Evolutionary conservation across 345 rosid genomes (phyloP).

Genomic region (Psidium friedrichsthalianum): DNA sequence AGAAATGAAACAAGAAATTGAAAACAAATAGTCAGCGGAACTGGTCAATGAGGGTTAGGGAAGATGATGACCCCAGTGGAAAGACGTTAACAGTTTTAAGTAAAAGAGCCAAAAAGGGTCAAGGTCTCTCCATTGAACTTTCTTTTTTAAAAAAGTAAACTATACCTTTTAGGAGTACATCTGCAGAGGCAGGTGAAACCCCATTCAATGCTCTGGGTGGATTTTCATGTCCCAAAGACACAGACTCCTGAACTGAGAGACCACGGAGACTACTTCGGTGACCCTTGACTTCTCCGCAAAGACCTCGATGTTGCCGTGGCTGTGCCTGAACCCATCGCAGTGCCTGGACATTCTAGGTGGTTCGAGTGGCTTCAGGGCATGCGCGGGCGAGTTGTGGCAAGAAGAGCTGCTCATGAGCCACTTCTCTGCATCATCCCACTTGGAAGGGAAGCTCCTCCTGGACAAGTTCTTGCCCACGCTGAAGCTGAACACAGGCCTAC

Average conservation of each 20-base stretch:
- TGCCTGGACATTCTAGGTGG: conserved; percentile 22
- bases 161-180: conserved; percentile 59
- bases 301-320: conserved; percentile 26
- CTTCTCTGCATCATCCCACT: conserved; percentile 94
- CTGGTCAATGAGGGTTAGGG: background rate
- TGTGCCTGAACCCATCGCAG: conserved; percentile 11
- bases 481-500: conserved; percentile 73
- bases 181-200: conserved; percentile 25
- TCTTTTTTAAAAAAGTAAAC: background rate
- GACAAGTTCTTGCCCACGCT: conserved; percentile 31
- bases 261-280: conserved; percentile 20
- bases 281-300: conserved; percentile 63
- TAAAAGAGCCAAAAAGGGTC: background rate
- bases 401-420: conserved; percentile 53
- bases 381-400: conserved; percentile 63
- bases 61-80: background rate
- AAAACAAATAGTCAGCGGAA: background rate
- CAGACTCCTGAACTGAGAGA: conserved; percentile 11
- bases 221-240: background rate
- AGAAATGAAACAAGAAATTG: background rate
- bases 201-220: conserved; percentile 25
- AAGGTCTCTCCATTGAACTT: background rate
- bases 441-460: conserved; percentile 76
- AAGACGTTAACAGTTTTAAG: background rate
- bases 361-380: conserved; percentile 21